phyloP scores from a whole-genome alignment of 2,329 filamentous ascomycete species.

The Alternaria gaisen region DNA sequence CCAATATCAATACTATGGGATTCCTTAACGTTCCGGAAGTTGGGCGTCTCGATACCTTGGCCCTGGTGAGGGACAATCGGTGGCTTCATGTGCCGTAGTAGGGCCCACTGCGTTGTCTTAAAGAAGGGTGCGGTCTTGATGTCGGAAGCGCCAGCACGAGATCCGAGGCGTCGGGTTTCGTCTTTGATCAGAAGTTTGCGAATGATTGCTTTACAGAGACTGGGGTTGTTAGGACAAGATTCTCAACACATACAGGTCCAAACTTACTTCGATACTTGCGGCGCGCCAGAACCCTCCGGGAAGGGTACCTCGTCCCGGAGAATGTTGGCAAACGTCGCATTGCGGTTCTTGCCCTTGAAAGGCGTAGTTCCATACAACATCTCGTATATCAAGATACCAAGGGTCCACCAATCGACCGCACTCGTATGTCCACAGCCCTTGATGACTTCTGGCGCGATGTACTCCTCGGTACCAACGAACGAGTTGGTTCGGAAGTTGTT shows the following conservation, averaged over 20 bases:
- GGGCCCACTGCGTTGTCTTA: conserved; percentile 92
- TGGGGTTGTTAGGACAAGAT: conserved; percentile 55
- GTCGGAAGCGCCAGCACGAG: conserved; percentile 93
- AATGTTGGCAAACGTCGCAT: conserved; percentile 98
- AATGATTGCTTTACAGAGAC: conserved; percentile 95
- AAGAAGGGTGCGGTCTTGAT: conserved; percentile 98
- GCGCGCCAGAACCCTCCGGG: conserved; percentile 83
- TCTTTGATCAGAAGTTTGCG: conserved; percentile 98
- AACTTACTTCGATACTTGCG: conserved; percentile 90
- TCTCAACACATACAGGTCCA: neutral
- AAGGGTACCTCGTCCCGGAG: conserved; percentile 95
- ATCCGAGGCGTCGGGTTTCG: conserved; percentile 90
- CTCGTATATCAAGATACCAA: conserved; percentile 97
- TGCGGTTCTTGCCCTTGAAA: conserved; percentile 99
- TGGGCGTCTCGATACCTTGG: conserved; percentile 89
- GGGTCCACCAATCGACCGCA: conserved; percentile 98
- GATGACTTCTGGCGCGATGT: conserved; percentile 98
- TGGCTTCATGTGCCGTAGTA: conserved; percentile 97
- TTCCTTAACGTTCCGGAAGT: conserved; percentile 98
- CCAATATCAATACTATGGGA: conserved; percentile 89
- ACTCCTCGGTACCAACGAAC: conserved; percentile 98
- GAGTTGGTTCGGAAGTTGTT: conserved; percentile 98
- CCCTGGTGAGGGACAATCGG: conserved; percentile 94
- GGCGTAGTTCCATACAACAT: conserved; percentile 99
- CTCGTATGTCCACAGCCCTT: conserved; percentile 98